phyloP scores from a whole-genome alignment of 2,329 filamentous ascomycete species.

The Trichothecium roseum region DNA sequence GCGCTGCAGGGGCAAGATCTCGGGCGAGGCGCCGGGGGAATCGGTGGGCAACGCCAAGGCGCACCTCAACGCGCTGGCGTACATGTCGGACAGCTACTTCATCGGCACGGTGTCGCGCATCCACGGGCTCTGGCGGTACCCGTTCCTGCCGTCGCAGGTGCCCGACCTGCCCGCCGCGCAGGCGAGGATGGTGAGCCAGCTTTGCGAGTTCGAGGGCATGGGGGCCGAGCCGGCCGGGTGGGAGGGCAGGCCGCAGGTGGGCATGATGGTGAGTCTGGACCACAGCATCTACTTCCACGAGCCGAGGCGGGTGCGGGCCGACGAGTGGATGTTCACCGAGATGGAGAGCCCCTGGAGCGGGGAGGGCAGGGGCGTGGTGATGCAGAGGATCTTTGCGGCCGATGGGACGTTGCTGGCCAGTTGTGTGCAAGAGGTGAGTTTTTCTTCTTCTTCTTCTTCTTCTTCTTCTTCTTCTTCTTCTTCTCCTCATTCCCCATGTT shows the following conservation, averaged over 20 bases:
- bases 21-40: too few relatives aligned
- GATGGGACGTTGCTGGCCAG: constrained; percentile 68
- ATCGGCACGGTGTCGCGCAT: constrained; percentile 79
- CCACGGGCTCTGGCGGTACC: constrained; percentile 70
- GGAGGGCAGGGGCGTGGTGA: constrained; percentile 66
- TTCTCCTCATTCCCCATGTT: constrained; percentile 9
- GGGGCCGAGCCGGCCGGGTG: constrained; percentile 33
- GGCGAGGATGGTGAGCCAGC: constrained; percentile 19
- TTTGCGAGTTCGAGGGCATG: constrained; percentile 32
- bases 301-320: constrained; percentile 44
- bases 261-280: constrained; percentile 80
- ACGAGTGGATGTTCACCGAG: constrained; percentile 72
- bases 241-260: constrained; percentile 46
- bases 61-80: constrained; percentile 80
- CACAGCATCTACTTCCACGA: constrained; percentile 64
- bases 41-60: constrained; percentile 73
- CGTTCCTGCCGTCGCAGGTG: constrained; percentile 41
- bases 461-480: not conserved
- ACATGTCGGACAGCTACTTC: constrained; percentile 89
- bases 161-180: constrained; percentile 33
- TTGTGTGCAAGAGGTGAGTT: constrained; percentile 65
- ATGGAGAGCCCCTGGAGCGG: constrained; percentile 75
- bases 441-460: not conserved
- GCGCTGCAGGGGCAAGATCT: constrained; percentile 64
- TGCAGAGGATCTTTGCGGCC: constrained; percentile 60